Percentiles rank a stretch among this genome's conserved stretches.
Evolutionary conservation across 176 grass and related monocot genomes (phyloP).

Genomic region (Triticum dicoccoides): DNA sequence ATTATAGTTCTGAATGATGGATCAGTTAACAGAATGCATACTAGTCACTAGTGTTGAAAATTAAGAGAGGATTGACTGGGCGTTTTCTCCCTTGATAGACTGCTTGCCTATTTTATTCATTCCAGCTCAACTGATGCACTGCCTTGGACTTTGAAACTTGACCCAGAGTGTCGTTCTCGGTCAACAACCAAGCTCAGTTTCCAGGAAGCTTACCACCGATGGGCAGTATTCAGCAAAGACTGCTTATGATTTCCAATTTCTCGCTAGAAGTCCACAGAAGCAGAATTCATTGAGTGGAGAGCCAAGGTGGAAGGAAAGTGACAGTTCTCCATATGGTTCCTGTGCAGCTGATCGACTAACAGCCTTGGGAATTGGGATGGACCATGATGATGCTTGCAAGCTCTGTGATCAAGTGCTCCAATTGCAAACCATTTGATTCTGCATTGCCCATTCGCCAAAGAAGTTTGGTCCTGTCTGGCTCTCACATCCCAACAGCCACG

Average conservation of each 20-base stretch:
- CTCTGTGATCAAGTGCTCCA: background rate
- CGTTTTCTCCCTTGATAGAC: background rate
- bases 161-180: background rate
- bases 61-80: background rate
- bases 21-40: background rate
- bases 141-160: background rate
- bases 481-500: too few species aligned
- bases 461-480: background rate
- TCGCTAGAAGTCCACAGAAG: too few species aligned
- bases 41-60: background rate
- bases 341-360: too few species aligned
- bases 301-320: too few species aligned
- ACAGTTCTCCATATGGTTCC: too few species aligned
- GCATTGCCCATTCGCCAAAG: background rate
- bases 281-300: too few species aligned
- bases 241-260: too few species aligned
- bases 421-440: background rate
- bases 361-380: too few species aligned
- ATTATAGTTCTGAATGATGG: background rate
- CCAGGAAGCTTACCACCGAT: background rate
- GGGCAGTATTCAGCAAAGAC: too few species aligned
- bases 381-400: background rate
- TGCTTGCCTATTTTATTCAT: background rate
- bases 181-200: background rate
- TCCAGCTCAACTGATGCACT: background rate